phyloP scores from a whole-genome alignment of 1,139 yeast genomes.

The Ogataea hybrid region DNA sequence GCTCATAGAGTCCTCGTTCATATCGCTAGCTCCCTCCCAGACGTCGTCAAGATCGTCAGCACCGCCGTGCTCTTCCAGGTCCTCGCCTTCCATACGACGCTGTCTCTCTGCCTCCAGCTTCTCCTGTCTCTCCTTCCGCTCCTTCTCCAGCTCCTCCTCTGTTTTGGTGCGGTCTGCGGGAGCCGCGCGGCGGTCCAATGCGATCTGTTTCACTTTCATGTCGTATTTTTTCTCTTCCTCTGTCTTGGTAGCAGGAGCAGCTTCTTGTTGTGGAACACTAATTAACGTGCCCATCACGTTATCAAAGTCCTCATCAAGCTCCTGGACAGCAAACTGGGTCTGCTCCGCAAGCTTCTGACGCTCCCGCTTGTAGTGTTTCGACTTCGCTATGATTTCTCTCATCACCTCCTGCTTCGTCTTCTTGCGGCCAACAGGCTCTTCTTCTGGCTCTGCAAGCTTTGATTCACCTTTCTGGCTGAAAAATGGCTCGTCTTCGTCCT shows the following conservation, averaged over 20 bases:
- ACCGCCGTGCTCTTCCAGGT: conserved; percentile 44
- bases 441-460: conserved; percentile 38
- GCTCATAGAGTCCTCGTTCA: conserved; percentile 19
- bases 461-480: conserved; percentile 29
- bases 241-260: conserved; percentile 32
- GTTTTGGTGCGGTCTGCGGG: conserved; percentile 98
- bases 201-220: conserved; percentile 70
- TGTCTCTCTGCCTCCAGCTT: conserved; percentile 73
- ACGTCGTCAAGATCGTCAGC: conserved; percentile 69
- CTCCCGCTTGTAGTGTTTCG: conserved; percentile 84
- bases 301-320: conserved; percentile 75
- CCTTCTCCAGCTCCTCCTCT: conserved; percentile 74
- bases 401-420: conserved; percentile 93
- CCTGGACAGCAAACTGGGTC: conserved; percentile 67
- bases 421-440: conserved; percentile 47
- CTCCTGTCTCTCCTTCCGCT: conserved; percentile 62
- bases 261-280: conserved; percentile 27
- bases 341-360: conserved; percentile 77
- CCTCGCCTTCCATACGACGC: conserved; percentile 78
- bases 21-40: conserved; percentile 51
- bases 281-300: conserved; percentile 67
- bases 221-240: conserved; percentile 66
- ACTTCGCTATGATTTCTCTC: conserved; percentile 95
- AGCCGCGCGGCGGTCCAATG: conserved; percentile 81
- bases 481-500: conserved; percentile 32